Conservation (phyloP, 257 asterid genomes). For the Nicotiana tomentosiformis region DNA sequence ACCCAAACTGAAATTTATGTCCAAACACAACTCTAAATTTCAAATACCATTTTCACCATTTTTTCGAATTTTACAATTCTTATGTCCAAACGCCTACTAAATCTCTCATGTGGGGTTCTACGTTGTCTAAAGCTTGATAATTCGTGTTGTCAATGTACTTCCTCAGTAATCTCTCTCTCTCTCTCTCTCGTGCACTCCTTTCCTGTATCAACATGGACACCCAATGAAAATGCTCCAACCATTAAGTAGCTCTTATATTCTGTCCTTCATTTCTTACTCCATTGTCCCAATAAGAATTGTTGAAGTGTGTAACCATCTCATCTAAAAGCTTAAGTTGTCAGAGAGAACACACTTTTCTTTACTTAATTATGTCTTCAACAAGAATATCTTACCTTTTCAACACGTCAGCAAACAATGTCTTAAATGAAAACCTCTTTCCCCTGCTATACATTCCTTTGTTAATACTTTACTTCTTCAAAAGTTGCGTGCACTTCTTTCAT, state of each 20-base stretch:
- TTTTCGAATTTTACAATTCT: too few species aligned
- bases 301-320: too few species aligned
- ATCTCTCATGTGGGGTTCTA: neutral
- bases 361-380: too few species aligned
- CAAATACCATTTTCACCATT: too few species aligned
- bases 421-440: neutral
- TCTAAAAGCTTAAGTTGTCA: too few species aligned
- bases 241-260: neutral
- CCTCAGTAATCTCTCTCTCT: neutral
- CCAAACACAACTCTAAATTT: too few species aligned
- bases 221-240: neutral
- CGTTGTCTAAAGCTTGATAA: neutral
- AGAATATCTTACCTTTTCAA: neutral
- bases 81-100: neutral
- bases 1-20: too few species aligned
- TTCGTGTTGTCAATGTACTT: neutral
- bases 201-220: neutral
- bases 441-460: neutral
- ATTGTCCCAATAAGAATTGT: neutral
- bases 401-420: neutral
- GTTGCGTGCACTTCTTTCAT: neutral
- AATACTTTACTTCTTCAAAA: neutral
- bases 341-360: too few species aligned
- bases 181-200: neutral
- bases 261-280: neutral